These are phyloP conservation scores for Zanthoxylum bungeanum DNA, from an alignment of 345 rosid species.

Conservation along the genomic window DNA sequence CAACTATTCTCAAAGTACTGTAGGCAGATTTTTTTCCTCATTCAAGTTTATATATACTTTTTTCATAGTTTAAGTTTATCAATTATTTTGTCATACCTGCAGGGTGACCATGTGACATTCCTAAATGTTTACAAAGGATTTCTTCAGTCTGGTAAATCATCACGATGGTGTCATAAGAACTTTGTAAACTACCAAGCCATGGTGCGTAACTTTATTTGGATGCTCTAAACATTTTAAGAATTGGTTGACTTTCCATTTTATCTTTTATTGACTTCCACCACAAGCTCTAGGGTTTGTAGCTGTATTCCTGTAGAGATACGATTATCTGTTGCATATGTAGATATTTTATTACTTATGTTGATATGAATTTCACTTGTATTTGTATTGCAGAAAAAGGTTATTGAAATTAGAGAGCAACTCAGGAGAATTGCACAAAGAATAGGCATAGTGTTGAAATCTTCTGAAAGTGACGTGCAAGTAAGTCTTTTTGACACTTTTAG, in stretches of 20 bases:
- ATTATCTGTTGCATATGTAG: conserved; percentile 1
- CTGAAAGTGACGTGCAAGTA: conserved; percentile 68
- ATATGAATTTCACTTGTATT: background rate
- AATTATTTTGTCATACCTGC: conserved; percentile 22
- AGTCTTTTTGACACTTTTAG: background rate
- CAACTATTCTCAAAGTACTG: background rate
- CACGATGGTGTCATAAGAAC: conserved; percentile 84
- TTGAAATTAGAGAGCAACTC: conserved; percentile 82
- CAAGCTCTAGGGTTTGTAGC: background rate
- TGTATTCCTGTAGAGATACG: conserved; percentile 4
- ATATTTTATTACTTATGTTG: background rate
- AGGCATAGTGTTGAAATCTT: conserved; percentile 76
- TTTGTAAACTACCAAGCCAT: conserved; percentile 80
- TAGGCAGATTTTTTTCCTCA: background rate
- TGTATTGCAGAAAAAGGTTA: conserved; percentile 62
- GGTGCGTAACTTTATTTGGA: conserved; percentile 39
- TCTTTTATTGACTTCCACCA: background rate
- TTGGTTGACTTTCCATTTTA: background rate
- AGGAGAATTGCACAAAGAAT: conserved; percentile 68
- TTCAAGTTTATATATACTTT: background rate
- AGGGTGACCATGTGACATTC: conserved; percentile 96
- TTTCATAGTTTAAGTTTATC: background rate
- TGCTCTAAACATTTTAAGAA: conserved; percentile 7
- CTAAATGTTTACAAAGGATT: conserved; percentile 88
- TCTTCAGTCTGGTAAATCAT: conserved; percentile 77